Base-by-base conservation (phyloP, 2,329 filamentous ascomycete genomes). In the Metarhizium sp. region DNA sequence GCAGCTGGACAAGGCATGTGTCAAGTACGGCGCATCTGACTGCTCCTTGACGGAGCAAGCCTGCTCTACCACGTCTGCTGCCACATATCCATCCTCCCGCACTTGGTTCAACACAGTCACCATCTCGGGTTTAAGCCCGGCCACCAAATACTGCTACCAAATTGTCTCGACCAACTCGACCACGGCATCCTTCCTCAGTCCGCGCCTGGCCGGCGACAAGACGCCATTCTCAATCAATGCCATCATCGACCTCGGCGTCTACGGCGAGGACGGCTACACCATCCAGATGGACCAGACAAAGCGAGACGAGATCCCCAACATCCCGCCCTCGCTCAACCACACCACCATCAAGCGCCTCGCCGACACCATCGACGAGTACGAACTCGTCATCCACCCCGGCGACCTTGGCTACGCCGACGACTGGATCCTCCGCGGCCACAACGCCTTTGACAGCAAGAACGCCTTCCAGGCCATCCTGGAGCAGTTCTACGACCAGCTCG, bases 381-480 rank as follows among this genome's bases (percentile, higher is more conserved):
- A 84, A 59, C 67, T 84, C 48, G 66, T 80, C 47, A 63, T 79
- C 34, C 78, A 80, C 59, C 76, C 77, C 0, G 78, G 78, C 5
- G 81, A 84, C 61, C 71, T 84, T 14, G 80, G 67, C 0, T 85
- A 84, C 59, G 80, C 80, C 1, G 81, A 84, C 57, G 76, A 82
- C 64, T 84, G 80, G 80, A 71, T 70, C 47, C 64, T 75, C 3
- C 74, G 69, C 18, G 55, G 69, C 0, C 67, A 73, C 40, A 81
- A 81, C 63, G 58, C 77, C 1, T 58, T 77, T 6, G 69, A 78
- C 34, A 77, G 77, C 46, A 68, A 70, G 20, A 67, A 79, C 42
- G 78, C 78, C n/a, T 82, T 77, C 63, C 73, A 81, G 57, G 74
- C 78, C 20, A 82, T 82, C 58, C 66, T 81, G 0, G 78, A 83